Conservation (phyloP, 441 rosid genomes). For the Adansonia madagascariensis region DNA sequence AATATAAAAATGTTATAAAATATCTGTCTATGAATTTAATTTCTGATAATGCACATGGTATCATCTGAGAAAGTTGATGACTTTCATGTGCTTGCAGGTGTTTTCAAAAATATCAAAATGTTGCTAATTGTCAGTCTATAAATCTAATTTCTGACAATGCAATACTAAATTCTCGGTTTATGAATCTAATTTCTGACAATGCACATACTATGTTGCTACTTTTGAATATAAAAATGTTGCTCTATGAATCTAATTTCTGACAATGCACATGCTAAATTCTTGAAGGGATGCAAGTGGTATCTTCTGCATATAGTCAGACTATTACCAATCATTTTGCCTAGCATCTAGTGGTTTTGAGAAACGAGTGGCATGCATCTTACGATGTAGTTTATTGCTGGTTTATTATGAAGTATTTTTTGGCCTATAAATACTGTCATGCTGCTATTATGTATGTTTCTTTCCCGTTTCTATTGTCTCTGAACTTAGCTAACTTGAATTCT, state of each 20-base stretch:
- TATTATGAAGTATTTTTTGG: background rate
- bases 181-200: background rate
- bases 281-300: background rate
- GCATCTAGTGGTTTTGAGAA: conserved; percentile 7
- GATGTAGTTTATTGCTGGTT: conserved; percentile 13
- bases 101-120: background rate
- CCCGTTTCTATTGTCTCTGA: background rate
- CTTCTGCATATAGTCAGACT: background rate
- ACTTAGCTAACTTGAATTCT: background rate
- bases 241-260: background rate
- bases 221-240: background rate
- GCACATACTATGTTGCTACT: too few species aligned
- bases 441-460: background rate
- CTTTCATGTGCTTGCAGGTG: too few species aligned
- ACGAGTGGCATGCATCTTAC: background rate
- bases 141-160: background rate
- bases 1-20: background rate
- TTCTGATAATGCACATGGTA: background rate
- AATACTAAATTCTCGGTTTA: background rate
- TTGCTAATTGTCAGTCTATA: background rate
- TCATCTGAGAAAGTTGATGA: background rate
- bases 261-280: background rate
- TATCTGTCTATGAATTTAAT: conserved; percentile 4
- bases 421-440: background rate
- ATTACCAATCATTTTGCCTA: background rate